Evolutionary conservation across 116 monocot species (phyloP), one percentile per base, ranked within the genome.

Genomic region (Zostera marina): DNA sequence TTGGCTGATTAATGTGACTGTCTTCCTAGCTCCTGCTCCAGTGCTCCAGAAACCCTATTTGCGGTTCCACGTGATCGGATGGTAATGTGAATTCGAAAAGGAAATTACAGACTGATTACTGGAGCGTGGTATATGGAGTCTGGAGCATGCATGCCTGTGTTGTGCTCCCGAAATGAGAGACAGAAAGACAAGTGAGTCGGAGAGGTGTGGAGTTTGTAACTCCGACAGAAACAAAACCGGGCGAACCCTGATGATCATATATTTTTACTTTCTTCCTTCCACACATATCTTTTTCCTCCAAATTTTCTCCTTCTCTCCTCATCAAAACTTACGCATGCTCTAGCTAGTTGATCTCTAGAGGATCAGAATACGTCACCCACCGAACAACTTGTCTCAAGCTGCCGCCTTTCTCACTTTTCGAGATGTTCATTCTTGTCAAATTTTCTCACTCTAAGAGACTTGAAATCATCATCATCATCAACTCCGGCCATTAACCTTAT

Each of bases 401-500:
- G 49, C 49, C 49, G 49, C 49, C 48, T 48, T 48, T 48, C 48
- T 48, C 9, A 51, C 49, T 51, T 51, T 51, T 13, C 49, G 1
- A 19, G 19, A 9, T 51, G 15, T 51, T 51, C 49, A 5, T 43
- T 11, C 42, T 7, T 43, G n/a, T n/a, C n/a, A n/a, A n/a, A n/a
- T n/a, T n/a, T n/a, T n/a, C n/a, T n/a, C n/a, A n/a, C n/a, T n/a
- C n/a, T n/a, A n/a, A n/a, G n/a, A n/a, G n/a, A n/a, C 26, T 7
- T 10, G 0, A 42, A 53, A 64, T 64, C 52, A 64, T 64, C 54
- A 12, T 9, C 39, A 4, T 43, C 54, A 54, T 64, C 54, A 16
- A 56, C 54, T n/a, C n/a, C n/a, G n/a, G n/a, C 54, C 54, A 54
- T 64, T 64, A 16, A 56, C 54, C 54, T 13, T 53, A 13, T 22